A percentile compares a stretch with the other conserved stretches of the same genome.
Conservation (phyloP, 2,329 filamentous ascomycete species). For the Albophoma yamanashiensis region DNA sequence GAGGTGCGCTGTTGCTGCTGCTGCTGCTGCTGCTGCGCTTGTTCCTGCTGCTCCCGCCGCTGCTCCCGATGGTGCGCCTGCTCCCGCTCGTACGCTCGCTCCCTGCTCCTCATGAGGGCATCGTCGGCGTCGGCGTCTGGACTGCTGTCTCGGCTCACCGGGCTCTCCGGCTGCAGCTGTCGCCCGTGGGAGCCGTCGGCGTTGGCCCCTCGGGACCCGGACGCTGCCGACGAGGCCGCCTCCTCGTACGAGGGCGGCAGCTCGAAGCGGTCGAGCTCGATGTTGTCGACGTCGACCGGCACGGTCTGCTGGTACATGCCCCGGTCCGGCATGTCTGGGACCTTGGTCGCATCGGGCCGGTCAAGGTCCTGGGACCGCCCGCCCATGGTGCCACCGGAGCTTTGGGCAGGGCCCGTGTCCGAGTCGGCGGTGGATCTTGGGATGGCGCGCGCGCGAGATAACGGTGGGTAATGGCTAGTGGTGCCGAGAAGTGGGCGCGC, state of each 20-base stretch:
- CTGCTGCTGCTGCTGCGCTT: neutral
- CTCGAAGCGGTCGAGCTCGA: neutral
- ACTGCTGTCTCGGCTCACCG: neutral
- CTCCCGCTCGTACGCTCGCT: neutral
- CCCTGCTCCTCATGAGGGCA: neutral
- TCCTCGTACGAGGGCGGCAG: slow-evolving; percentile 2
- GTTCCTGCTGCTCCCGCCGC: neutral
- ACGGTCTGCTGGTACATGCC: slow-evolving; percentile 1
- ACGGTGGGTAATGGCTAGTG: neutral
- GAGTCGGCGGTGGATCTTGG: neutral
- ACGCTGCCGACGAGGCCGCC: neutral
- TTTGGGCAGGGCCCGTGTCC: neutral
- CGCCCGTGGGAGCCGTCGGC: neutral
- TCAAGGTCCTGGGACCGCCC: neutral
- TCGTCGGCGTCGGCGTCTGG: neutral
- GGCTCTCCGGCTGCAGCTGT: neutral
- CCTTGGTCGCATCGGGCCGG: neutral
- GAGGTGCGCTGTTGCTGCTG: neutral
- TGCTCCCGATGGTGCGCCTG: neutral
- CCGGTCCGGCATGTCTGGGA: neutral
- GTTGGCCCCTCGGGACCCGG: neutral
- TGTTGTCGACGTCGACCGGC: neutral
- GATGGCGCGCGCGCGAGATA: neutral
- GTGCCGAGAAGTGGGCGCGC: neutral
- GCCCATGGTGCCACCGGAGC: neutral